A percentile compares a stretch with the other conserved stretches of the same genome.
Conservation (phyloP, 257 asterid species). For the Phtheirospermum japonicum region DNA sequence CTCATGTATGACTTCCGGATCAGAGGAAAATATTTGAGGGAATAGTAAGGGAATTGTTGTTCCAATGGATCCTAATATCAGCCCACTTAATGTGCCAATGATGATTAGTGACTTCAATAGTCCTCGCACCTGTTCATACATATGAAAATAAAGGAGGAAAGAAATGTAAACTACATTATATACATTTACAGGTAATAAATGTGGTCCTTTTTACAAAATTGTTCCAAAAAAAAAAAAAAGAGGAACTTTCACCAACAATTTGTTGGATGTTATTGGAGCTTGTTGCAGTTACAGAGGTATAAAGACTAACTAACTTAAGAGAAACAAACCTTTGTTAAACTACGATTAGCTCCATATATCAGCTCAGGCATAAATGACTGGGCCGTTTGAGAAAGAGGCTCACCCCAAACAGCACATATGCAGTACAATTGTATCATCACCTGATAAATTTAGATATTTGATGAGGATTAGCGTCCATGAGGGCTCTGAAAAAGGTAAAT, state of each 20-base stretch:
- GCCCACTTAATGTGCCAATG: conserved; percentile 65
- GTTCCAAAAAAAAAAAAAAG: too few species aligned
- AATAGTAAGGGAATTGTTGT: conserved; percentile 68
- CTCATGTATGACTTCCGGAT: conserved; percentile 58
- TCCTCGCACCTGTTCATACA: conserved; percentile 46
- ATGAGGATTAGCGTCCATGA: conserved; percentile 9
- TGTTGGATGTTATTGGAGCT: conserved; percentile 14
- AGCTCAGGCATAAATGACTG: conserved; percentile 90
- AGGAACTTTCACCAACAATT: neutral
- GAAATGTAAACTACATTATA: neutral
- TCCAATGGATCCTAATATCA: conserved; percentile 60
- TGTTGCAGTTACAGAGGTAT: neutral
- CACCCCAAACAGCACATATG: conserved; percentile 81
- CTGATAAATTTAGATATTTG: conserved; percentile 32
- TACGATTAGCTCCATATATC: conserved; percentile 67
- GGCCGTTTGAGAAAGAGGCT: conserved; percentile 90
- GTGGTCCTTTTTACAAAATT: neutral
- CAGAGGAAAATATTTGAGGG: conserved; percentile 67
- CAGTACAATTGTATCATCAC: conserved; percentile 80
- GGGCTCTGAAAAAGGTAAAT: conserved; percentile 4
- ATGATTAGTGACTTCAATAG: conserved; percentile 66
- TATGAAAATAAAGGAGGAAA: neutral
- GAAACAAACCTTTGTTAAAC: conserved; percentile 55
- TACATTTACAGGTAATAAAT: neutral
- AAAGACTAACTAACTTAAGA: conserved; percentile 12